These are phyloP conservation scores for Myriosclerotinia scirpicola DNA, from an alignment of 2,329 filamentous ascomycete genomes.

Conservation along the genomic window DNA sequence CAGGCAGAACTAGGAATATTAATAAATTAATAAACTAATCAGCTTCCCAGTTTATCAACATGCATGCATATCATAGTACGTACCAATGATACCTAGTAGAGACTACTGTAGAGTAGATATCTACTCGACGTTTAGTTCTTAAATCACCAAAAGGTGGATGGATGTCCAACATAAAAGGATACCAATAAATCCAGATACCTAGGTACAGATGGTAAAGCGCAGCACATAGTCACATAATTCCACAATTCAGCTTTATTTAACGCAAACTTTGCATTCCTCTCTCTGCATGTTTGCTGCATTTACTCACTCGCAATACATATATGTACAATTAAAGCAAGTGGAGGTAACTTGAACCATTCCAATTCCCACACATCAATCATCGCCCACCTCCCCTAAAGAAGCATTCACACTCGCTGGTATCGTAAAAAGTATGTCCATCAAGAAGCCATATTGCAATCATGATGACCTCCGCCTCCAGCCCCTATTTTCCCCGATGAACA, in stretches of 20 bases:
- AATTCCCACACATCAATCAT: conserved; percentile 5
- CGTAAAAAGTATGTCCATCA: conserved; percentile 22
- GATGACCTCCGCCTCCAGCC: background rate
- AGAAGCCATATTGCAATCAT: conserved; percentile 12
- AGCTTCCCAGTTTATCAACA: too few relatives aligned
- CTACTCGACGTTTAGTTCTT: too few relatives aligned
- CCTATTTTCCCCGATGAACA: conserved; percentile 14
- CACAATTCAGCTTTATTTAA: too few relatives aligned
- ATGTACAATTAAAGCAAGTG: conserved; percentile 1
- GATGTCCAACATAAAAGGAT: too few relatives aligned
- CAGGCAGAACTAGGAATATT: too few relatives aligned
- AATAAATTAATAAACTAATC: too few relatives aligned
- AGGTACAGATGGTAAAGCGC: too few relatives aligned
- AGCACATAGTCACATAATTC: background rate
- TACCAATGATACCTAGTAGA: too few relatives aligned
- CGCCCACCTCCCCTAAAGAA: conserved; percentile 4
- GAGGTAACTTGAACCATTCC: background rate
- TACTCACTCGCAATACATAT: conserved; percentile 8
- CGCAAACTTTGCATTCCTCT: background rate
- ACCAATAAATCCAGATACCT: too few relatives aligned
- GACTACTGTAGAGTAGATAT: too few relatives aligned
- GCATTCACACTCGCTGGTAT: conserved; percentile 24
- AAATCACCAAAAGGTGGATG: too few relatives aligned
- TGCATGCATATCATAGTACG: too few relatives aligned
- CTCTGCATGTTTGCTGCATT: background rate